phyloP scores from a whole-genome alignment of 1,284 basidiomycete species.

The Tilletia indica region DNA sequence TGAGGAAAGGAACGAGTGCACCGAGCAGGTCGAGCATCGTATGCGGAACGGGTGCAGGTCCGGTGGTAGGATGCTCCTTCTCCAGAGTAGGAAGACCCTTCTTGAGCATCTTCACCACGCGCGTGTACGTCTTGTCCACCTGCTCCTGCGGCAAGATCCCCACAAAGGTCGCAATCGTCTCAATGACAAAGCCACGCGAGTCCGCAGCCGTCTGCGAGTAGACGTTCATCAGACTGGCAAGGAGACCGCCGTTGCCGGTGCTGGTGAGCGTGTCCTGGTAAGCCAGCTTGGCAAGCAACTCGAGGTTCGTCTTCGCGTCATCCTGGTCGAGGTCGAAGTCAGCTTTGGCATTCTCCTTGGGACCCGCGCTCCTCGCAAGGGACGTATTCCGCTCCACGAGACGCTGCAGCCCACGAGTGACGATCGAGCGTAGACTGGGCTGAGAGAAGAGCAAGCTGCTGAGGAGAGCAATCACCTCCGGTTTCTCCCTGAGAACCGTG shows the following conservation, averaged over 20 bases:
- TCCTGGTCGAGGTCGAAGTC: constrained; percentile 63
- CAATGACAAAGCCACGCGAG: constrained; percentile 77
- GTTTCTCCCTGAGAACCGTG: constrained; percentile 36
- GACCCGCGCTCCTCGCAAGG: constrained; percentile 59
- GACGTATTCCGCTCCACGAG: constrained; percentile 73
- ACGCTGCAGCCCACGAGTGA: constrained; percentile 76
- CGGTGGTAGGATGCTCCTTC: constrained; percentile 24
- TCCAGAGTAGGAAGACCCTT: constrained; percentile 64
- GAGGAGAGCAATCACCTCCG: constrained; percentile 63
- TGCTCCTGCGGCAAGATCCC: constrained; percentile 66
- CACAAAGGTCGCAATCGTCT: constrained; percentile 83
- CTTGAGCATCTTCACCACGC: constrained; percentile 74
- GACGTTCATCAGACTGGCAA: constrained; percentile 94
- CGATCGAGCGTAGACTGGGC: constrained; percentile 74
- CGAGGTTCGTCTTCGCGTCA: constrained; percentile 70
- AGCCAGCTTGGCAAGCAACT: constrained; percentile 72
- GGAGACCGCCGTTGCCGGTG: constrained; percentile 61
- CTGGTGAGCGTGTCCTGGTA: constrained; percentile 62
- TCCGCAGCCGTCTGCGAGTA: constrained; percentile 80
- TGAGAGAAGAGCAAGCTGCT: constrained; percentile 88
- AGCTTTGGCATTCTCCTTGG: constrained; percentile 59
- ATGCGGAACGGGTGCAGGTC: constrained; percentile 61
- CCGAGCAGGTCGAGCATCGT: constrained; percentile 88
- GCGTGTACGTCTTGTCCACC: constrained; percentile 74
- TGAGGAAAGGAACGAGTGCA: constrained; percentile 69